Base-by-base conservation (phyloP, 2,329 filamentous ascomycete genomes). In the Trichoderma asperellum region DNA sequence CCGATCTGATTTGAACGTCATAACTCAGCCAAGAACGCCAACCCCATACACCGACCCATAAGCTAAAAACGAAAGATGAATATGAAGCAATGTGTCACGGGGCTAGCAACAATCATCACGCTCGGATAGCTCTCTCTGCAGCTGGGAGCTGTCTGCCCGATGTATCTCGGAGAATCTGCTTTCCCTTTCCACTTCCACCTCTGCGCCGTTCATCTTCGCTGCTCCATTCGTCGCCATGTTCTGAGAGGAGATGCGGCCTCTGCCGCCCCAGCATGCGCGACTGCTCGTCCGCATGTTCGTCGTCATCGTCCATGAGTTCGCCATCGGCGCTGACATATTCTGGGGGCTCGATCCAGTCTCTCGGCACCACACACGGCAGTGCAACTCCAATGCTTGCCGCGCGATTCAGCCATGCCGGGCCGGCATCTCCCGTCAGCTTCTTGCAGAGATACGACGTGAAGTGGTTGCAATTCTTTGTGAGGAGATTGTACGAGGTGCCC, bases 401-500 rank as follows among this genome's bases (percentile, higher is more conserved):
- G 68, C 93, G 87, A 76, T 96, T 96, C 66, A 96, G 82, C 91
- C 92, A 96, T 21, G 79, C 81, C 0, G 93, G 93, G 0, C 91
- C 91, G 0, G 88, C 82, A 57, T 87, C 86, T 6, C 89, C 88
- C 2, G 92, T 95, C 67, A 96, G 84, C 73, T 87, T 87, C 77
- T 90, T 84, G 79, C 91, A 94, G 21, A 96, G 85, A 74, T 91
- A 88, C 24, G 88, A 89, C 2, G 92, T 95, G 78, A 96, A 96
- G 78, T 96, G 93, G 78, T 96, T 96, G 85, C 93, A 96, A 79
- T 96, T 96, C 74, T 89, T 89, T 24, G 90, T 93, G 56, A 96
- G 84, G 16, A 96, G 86, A 75, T 96, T 95, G 80, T 96, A 96
- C 16, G 87, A 86, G 0, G 89, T 89, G 29, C 93, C 93, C 68